Conservation (phyloP, 441 rosid genomes). For the Aquilaria agallochum region DNA sequence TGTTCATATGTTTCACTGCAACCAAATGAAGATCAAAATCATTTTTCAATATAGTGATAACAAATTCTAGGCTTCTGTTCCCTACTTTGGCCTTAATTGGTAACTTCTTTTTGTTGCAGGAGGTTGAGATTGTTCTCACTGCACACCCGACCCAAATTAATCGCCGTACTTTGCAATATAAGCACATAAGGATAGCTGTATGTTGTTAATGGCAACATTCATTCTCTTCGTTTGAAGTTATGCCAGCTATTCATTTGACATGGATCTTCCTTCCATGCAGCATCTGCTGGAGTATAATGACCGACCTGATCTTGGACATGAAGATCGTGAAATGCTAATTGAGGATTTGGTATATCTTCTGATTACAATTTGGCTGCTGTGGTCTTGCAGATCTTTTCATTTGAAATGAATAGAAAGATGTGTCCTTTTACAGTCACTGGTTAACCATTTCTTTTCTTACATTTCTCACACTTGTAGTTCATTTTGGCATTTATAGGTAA, state of each 20-base stretch:
- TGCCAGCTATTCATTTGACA: conserved; percentile 13
- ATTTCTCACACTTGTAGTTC: conserved; percentile 1
- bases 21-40: conserved; percentile 6
- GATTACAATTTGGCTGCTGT: conserved; percentile 2
- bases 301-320: conserved; percentile 87
- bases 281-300: conserved; percentile 92
- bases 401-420: too few species aligned
- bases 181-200: conserved; percentile 90
- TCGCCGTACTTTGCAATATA: conserved; percentile 90
- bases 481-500: conserved; percentile 48
- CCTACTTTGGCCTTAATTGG: conserved; percentile 8
- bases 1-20: background rate
- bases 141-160: conserved; percentile 98
- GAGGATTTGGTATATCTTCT: conserved; percentile 79
- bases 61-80: conserved; percentile 2
- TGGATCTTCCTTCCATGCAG: conserved; percentile 39
- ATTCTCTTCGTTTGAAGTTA: conserved; percentile 12
- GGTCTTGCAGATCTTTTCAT: too few species aligned
- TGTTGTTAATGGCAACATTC: conserved; percentile 23
- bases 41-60: conserved; percentile 1
- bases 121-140: conserved; percentile 95
- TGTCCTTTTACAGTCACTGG: too few species aligned
- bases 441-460: too few species aligned
- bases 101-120: conserved; percentile 44
- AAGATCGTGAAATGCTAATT: conserved; percentile 87